These are phyloP conservation scores for Didymella arachidicola DNA, from an alignment of 2,329 filamentous ascomycete species.

Conservation along the genomic window DNA sequence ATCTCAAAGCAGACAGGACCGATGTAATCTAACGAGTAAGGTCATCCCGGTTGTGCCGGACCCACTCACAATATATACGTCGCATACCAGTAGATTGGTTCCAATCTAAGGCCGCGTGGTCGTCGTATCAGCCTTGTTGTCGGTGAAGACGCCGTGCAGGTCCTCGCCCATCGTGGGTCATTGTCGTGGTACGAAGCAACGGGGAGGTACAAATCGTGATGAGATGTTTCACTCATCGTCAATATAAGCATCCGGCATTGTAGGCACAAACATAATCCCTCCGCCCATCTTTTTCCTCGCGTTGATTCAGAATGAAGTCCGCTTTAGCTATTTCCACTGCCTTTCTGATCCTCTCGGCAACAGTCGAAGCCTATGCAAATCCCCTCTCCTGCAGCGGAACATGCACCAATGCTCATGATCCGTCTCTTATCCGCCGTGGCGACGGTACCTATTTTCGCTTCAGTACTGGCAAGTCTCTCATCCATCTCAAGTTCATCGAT, in stretches of 20 bases:
- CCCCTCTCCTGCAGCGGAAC: slow-evolving; percentile 49
- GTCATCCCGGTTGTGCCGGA: no score
- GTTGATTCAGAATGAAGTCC: slow-evolving; percentile 1
- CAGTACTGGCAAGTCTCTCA: slow-evolving; percentile 51
- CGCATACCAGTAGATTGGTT: background rate
- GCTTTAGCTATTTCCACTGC: slow-evolving; percentile 9
- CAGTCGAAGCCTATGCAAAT: slow-evolving; percentile 44
- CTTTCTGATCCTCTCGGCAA: slow-evolving; percentile 6
- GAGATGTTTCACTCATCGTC: background rate
- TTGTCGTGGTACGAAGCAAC: background rate
- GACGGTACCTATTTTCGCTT: slow-evolving; percentile 62
- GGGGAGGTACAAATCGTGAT: background rate
- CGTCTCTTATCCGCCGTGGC: slow-evolving; percentile 54
- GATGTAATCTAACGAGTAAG: no score
- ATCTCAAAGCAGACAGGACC: no score
- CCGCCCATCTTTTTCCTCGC: background rate
- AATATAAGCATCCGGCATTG: background rate
- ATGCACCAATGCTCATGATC: slow-evolving; percentile 57
- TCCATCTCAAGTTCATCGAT: no score
- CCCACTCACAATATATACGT: no score
- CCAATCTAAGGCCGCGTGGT: slow-evolving; percentile 1
- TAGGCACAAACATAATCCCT: background rate
- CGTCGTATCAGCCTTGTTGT: background rate
- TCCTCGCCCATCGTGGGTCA: background rate
- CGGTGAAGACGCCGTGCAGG: slow-evolving; percentile 10